Evolutionary conservation across 139 green algal species (phyloP).

Genomic region (Spirogloea muscicola): DNA sequence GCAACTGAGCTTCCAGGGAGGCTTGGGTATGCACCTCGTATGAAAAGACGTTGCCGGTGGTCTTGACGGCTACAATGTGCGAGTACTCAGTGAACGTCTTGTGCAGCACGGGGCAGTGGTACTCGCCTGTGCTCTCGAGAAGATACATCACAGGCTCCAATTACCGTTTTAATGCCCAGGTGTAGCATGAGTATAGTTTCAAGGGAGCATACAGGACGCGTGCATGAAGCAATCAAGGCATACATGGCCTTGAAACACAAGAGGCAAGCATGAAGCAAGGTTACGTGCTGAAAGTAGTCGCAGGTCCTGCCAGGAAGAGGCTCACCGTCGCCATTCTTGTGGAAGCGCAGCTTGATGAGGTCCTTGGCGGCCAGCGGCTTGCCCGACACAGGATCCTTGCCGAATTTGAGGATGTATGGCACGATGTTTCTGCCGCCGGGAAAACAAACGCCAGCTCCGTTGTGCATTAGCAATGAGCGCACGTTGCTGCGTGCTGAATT

Average conservation of each 20-base stretch:
- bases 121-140: too few species aligned
- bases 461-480: too few species aligned
- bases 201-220: neutral
- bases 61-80: conserved; percentile 86
- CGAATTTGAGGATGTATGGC: conserved; percentile 46
- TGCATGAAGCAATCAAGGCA: too few species aligned
- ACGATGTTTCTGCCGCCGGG: conserved; percentile 32
- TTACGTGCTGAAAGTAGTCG: too few species aligned
- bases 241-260: too few species aligned
- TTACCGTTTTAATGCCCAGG: neutral
- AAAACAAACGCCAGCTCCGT: conserved; percentile 28
- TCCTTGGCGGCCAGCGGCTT: conserved; percentile 76
- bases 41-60: conserved; percentile 79
- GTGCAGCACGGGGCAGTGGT: conserved; percentile 83
- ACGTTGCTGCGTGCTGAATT: too few species aligned
- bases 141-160: too few species aligned
- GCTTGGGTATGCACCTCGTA: conserved; percentile 54
- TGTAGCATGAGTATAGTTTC: neutral
- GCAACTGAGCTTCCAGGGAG: too few species aligned
- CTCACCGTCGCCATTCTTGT: conserved; percentile 72
- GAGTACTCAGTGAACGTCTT: conserved; percentile 96
- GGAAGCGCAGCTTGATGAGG: conserved; percentile 84
- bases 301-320: too few species aligned
- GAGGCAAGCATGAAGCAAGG: too few species aligned
- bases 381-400: conserved; percentile 73